Base-by-base conservation (phyloP, 2,329 filamentous ascomycete genomes). In the Sphaerulina populicola region DNA sequence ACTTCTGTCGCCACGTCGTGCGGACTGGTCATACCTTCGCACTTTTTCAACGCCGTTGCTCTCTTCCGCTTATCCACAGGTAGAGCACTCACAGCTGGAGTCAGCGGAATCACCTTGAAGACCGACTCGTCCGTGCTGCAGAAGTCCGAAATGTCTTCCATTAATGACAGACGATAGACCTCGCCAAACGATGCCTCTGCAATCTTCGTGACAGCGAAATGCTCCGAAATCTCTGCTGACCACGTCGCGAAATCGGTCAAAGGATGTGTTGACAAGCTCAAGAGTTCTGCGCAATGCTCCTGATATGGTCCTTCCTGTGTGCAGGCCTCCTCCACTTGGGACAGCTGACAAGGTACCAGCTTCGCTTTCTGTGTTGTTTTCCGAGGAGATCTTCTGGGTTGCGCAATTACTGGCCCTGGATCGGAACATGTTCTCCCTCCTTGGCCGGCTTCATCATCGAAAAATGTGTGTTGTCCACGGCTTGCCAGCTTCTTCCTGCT, bases 101-200 rank as follows among this genome's bases (percentile, higher is more conserved):
- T 62, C 1, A 72, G 62, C 3, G 69, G 65, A 14, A 72, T 68
- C 36, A 77, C 60, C 60, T 77, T 77, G 49, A 77, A 66, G 1
- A 77, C 74, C 2, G 69, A 72, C 55, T 74, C 72, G 45, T 72
- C 66, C 18, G 62, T 60, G 14, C 53, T 58, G 12, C 64, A 59
- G 31, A 68, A 58, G 11, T 60, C 61, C 7, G 51, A 46, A 10
- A 58, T 47, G 55, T 59, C 37, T 54, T 62, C 50, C 37, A 64
- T 62, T 2, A 72, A 63, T 6, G 70, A 73, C 53, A 83, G 67
- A 10, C 80, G 77, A 63, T 82, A 83, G 2, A 85, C 81, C 61
- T 83, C 80, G 48, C 79, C 79, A 60, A 81, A 85, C 1, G 80
- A 82, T 1, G 81, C 81, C 64, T 85, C 81, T 7, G 80, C 80